phyloP scores from a whole-genome alignment of 345 rosid genomes.

The Aquilaria sinensis region DNA sequence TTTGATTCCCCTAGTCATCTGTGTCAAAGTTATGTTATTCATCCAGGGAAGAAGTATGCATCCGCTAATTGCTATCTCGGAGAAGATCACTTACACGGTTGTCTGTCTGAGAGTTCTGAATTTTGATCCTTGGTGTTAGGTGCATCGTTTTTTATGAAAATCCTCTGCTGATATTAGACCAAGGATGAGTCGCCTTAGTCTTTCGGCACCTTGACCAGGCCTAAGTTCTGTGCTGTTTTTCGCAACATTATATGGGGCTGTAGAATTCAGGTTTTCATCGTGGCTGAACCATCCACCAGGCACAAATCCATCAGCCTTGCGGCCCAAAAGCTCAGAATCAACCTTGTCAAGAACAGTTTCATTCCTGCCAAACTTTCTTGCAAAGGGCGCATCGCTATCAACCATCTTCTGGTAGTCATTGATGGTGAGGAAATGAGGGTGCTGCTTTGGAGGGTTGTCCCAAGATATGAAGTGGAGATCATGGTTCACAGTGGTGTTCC shows the following conservation, averaged over 20 bases:
- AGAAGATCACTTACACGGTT: too few species aligned
- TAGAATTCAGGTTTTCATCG: conserved; percentile 20
- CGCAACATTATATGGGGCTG: conserved; percentile 8
- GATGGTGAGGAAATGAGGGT: conserved; percentile 69
- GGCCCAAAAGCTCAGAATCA: conserved; percentile 68
- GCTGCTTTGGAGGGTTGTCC: conserved; percentile 94
- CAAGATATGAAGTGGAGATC: conserved; percentile 94
- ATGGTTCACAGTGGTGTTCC: conserved; percentile 68
- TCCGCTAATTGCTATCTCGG: too few species aligned
- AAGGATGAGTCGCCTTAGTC: conserved; percentile 47
- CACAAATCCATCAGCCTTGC: conserved; percentile 44
- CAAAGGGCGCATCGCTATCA: conserved; percentile 76
- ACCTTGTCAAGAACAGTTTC: conserved; percentile 67
- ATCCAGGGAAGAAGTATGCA: too few species aligned
- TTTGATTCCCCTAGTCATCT: too few species aligned
- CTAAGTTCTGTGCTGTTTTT: conserved; percentile 36
- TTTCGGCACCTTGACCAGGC: conserved; percentile 71
- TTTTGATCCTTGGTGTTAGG: conserved; percentile 19
- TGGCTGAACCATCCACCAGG: conserved; percentile 61
- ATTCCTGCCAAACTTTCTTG: conserved; percentile 66
- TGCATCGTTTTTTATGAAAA: conserved; percentile 47
- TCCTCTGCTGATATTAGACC: conserved; percentile 51
- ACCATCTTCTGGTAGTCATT: conserved; percentile 65
- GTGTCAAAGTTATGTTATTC: too few species aligned
- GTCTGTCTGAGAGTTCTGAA: not conserved